These are phyloP conservation scores for Hyaloscypha bicolor DNA, from an alignment of 495 filamentous ascomycete species.

Conservation along the genomic window DNA sequence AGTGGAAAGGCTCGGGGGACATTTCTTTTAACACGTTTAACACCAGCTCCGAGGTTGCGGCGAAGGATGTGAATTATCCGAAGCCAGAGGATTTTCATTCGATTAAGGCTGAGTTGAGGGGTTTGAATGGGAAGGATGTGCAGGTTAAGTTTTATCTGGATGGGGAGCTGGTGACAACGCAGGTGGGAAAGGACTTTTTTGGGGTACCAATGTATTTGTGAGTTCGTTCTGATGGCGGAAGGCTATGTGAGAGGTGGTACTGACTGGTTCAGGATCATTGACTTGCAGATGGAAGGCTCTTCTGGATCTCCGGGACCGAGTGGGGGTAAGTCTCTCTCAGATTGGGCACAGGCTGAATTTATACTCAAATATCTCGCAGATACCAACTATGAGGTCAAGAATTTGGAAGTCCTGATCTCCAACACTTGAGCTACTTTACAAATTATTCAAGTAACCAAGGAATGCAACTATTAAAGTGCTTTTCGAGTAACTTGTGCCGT, in stretches of 20 bases:
- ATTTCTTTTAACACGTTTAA: conserved; percentile 66
- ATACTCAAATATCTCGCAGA: no score
- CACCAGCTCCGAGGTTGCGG: conserved; percentile 48
- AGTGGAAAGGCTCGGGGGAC: conserved; percentile 64
- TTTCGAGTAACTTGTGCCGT: no score
- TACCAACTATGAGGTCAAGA: neutral
- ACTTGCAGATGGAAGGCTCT: conserved; percentile 53
- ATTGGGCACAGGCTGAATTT: no score
- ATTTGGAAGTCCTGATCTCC: neutral
- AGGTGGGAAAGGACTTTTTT: conserved; percentile 52
- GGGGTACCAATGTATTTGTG: conserved; percentile 52
- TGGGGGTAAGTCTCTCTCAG: no score
- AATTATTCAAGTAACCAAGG: no score
- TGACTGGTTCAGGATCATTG: conserved; percentile 41
- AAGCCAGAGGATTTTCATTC: conserved; percentile 50
- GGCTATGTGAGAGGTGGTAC: neutral
- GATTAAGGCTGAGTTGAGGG: conserved; percentile 52
- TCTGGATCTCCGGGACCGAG: conserved; percentile 49
- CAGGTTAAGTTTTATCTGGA: conserved; percentile 57
- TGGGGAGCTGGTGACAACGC: conserved; percentile 48
- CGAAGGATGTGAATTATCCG: conserved; percentile 51
- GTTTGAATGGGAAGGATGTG: conserved; percentile 55
- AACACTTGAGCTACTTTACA: neutral
- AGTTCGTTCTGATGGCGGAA: conserved; percentile 20
- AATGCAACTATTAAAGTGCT: no score